Evolutionary conservation across 1,139 yeast genomes (phyloP).

Genomic region (Magnusiomyces fungicola): DNA sequence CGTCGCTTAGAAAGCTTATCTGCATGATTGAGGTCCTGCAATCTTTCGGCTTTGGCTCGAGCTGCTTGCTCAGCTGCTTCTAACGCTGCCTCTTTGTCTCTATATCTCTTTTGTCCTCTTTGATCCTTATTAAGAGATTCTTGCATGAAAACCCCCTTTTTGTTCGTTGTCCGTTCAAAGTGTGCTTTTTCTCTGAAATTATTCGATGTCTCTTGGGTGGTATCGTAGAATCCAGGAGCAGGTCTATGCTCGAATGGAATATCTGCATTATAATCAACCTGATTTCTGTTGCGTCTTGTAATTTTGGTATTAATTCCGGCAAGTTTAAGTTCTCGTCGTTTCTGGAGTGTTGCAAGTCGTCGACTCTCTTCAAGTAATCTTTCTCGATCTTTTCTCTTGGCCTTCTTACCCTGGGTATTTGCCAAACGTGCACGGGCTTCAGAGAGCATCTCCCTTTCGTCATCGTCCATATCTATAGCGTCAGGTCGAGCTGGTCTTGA

Average conservation of each 20-base stretch:
- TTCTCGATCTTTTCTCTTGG: constrained; percentile 84
- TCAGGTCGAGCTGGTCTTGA: constrained; percentile 81
- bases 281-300: constrained; percentile 46
- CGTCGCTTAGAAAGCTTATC: constrained; percentile 44
- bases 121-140: constrained; percentile 28
- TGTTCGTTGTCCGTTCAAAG: constrained; percentile 44
- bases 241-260: constrained; percentile 78
- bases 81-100: constrained; percentile 18
- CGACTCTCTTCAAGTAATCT: constrained; percentile 67
- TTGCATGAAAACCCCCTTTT: constrained; percentile 43
- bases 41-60: constrained; percentile 35
- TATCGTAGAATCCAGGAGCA: constrained; percentile 61
- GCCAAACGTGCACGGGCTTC: constrained; percentile 91
- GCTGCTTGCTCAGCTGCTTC: constrained; percentile 28
- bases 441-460: constrained; percentile 83
- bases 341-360: constrained; percentile 69
- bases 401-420: constrained; percentile 92
- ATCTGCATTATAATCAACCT: constrained; percentile 73
- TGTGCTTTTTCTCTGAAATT: constrained; percentile 37
- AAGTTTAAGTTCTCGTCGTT: constrained; percentile 75
- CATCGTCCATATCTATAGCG: constrained; percentile 72
- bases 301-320: constrained; percentile 66
- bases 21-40: constrained; percentile 31
- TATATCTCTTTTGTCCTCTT: constrained; percentile 29
- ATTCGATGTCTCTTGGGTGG: constrained; percentile 45